Evolutionary conservation across 768 basidiomycete genomes (phyloP), one percentile per base, ranked within the genome.

Genomic region (Boletus sp.): DNA sequence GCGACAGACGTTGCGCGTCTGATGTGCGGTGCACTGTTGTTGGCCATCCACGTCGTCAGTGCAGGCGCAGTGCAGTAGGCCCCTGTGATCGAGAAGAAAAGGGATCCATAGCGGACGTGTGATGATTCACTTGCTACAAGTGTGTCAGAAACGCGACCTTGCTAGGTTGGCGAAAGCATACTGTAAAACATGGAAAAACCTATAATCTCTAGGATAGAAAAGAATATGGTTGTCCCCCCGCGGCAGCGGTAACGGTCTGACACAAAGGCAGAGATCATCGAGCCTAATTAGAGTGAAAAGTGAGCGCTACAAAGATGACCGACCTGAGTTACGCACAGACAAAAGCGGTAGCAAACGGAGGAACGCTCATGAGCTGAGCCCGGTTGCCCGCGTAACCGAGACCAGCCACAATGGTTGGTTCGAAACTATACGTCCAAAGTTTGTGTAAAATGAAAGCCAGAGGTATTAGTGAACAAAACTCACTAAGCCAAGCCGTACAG

Each of bases 361-460:
- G 76, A 2, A 87, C 85, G 14, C 79, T 83, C 76, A 84, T 81
- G 2, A 88, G 73, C 61, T 87, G 84, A 11, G 82, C 80, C 23
- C 72, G 66, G 32, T 79, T 73, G 0, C 78, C 75, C 2, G 75
- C 75, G 64, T 79, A 85, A 19, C 85, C 85, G 3, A 87, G 76
- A 17, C 75, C 73, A 30, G 79, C 73, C 10, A 91, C 81, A 67
- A 92, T 88, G 4, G 85, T 84, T 7, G 89, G 89, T 8, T 82
- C 73, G 69, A 92, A 90, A 60, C 88, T 83, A 44, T 50, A 56
- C 40, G 72, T 60, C 45, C 30, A 46, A 40, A 7, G 48, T 51
- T 15, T 33, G 79, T 72, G 17, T 75, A 15, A 37, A 72, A 27
- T 72, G 4, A 77, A 76, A 13, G 19, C 19, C 13, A 17, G 67